phyloP scores from a whole-genome alignment of 306 rosid species.

The Chamaecrista fasciculata region DNA sequence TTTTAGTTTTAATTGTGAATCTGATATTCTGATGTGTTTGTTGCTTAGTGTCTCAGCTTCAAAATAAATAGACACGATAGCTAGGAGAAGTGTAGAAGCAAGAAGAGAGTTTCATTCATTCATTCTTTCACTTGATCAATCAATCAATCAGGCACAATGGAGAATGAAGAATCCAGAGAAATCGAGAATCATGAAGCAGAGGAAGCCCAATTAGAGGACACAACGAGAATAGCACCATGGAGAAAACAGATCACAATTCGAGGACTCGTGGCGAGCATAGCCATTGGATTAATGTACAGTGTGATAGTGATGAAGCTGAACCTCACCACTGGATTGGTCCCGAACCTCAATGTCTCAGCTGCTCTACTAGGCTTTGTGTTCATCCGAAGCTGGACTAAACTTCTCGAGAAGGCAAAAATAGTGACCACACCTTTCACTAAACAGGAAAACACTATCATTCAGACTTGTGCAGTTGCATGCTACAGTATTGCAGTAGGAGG shows the following conservation, averaged over 20 bases:
- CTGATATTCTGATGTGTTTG: constrained; percentile 10
- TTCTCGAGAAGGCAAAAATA: constrained; percentile 76
- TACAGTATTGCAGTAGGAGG: constrained; percentile 97
- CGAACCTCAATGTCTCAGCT: constrained; percentile 94
- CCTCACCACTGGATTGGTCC: constrained; percentile 96
- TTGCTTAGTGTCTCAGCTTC: neutral
- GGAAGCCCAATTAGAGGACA: constrained; percentile 53
- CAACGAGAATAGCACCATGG: constrained; percentile 68
- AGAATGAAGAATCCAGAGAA: constrained; percentile 44
- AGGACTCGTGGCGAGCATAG: constrained; percentile 67
- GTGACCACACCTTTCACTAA: constrained; percentile 78
- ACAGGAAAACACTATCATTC: constrained; percentile 92
- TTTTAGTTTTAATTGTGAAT: neutral
- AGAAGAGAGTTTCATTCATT: neutral
- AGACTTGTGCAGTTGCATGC: constrained; percentile 97
- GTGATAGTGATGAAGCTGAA: constrained; percentile 85
- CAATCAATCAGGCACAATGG: constrained; percentile 44
- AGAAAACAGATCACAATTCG: constrained; percentile 69
- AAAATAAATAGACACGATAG: neutral
- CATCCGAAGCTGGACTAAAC: constrained; percentile 71
- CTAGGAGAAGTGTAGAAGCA: neutral
- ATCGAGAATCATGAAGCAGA: constrained; percentile 38
- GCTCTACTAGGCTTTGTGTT: constrained; percentile 96
- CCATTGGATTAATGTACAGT: constrained; percentile 78
- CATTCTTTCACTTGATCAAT: too few species aligned